Percentiles rank a stretch among this genome's conserved stretches.
Evolutionary conservation across 2,329 filamentous ascomycete species (phyloP).

Genomic region (Sclerotinia glacialis): DNA sequence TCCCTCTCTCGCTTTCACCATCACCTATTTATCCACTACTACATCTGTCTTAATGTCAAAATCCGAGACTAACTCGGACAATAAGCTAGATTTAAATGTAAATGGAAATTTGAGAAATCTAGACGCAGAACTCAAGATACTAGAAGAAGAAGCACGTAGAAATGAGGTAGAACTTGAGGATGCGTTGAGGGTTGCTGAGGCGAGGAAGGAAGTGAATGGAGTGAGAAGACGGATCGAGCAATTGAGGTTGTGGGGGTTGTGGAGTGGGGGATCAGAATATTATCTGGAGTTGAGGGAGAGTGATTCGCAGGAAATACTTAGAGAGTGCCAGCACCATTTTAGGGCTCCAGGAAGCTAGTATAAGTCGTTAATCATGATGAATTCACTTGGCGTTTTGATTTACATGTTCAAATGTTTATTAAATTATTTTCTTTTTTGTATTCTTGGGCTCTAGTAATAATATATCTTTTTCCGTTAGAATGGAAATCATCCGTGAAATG

Average conservation of each 20-base stretch:
- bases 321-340: neutral
- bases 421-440: neutral
- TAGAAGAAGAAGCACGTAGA: neutral
- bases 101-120: neutral
- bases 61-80: neutral
- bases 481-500: neutral
- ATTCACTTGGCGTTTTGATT: neutral
- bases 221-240: neutral
- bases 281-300: too few relatives aligned
- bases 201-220: neutral
- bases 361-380: neutral
- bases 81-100: neutral
- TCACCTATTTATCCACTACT: neutral
- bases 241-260: neutral
- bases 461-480: too few relatives aligned
- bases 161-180: neutral
- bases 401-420: neutral
- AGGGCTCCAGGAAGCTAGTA: neutral
- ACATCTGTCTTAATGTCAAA: neutral
- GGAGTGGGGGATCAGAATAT: accelerated
- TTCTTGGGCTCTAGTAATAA: neutral
- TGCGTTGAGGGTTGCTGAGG: constrained; percentile 1
- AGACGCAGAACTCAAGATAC: neutral
- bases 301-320: neutral
- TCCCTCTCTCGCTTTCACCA: neutral